Conservation (phyloP, 805 yeast species). For the Wickerhamomyces mucosus region DNA sequence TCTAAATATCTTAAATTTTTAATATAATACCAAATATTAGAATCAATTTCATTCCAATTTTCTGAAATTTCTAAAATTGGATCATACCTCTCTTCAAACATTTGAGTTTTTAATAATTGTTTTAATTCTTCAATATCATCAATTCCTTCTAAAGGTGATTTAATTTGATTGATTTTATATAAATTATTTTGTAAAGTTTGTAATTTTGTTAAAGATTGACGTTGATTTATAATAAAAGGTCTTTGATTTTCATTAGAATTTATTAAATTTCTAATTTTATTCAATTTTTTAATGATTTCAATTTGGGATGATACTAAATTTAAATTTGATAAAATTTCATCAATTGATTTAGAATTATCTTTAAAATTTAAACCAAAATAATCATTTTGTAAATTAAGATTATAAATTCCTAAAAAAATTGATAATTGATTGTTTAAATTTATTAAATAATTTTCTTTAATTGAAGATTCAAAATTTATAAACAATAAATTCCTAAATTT, state of each 20-base stretch:
- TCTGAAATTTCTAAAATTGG: constrained; percentile 16
- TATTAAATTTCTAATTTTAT: neutral
- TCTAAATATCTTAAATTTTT: constrained; percentile 8
- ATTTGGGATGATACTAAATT: neutral
- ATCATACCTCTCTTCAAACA: constrained; percentile 14
- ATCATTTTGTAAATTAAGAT: constrained; percentile 1
- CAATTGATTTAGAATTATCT: constrained; percentile 8
- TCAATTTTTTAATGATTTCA: neutral
- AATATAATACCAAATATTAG: constrained; percentile 13
- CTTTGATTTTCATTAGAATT: constrained; percentile 5
- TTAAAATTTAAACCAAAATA: constrained; percentile 5
- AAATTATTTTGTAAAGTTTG: constrained; percentile 4
- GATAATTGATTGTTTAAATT: constrained; percentile 1
- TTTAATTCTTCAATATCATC: constrained; percentile 3
- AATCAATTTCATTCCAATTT: constrained; percentile 10
- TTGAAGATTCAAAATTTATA: neutral
- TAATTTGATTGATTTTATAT: constrained; percentile 1
- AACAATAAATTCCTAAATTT: neutral
- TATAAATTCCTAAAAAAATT: constrained; percentile 1
- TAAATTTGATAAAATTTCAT: too few relatives aligned
- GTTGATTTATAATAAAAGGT: constrained; percentile 10
- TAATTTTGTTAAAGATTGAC: constrained; percentile 9
- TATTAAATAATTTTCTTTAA: neutral
- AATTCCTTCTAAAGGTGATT: constrained; percentile 1
- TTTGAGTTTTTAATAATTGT: constrained; percentile 5